A percentile compares a stretch with the other conserved stretches of the same genome.
phyloP scores from a whole-genome alignment of 78 protist genomes.

The Ministeria vibrans region DNA sequence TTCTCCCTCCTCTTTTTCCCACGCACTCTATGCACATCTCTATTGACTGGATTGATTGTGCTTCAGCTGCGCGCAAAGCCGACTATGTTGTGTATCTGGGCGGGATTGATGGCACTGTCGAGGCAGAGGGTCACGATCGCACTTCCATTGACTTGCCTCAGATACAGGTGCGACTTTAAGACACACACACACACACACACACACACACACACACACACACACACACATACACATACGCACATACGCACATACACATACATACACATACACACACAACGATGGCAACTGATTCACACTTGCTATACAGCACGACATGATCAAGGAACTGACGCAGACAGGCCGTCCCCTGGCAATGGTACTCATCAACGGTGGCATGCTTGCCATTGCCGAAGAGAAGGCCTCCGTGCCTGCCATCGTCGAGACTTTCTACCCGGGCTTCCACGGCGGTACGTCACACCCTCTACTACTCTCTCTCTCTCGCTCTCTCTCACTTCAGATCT shows the following conservation, averaged over 20 bases:
- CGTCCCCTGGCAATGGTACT: conserved; percentile 26
- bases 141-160: background rate
- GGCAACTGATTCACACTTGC: background rate
- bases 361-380: conserved; percentile 42
- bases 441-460: no score
- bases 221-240: background rate
- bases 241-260: background rate
- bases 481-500: no score
- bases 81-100: conserved; percentile 5
- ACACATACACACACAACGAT: background rate
- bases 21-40: no score
- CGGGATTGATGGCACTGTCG: conserved; percentile 9
- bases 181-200: background rate
- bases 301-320: conserved; percentile 2
- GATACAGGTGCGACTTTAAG: background rate
- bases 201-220: background rate
- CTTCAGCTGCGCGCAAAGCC: background rate
- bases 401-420: background rate
- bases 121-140: conserved; percentile 29
- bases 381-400: background rate
- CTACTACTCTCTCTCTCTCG: no score
- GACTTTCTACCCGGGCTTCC: background rate
- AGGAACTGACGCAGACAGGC: background rate
- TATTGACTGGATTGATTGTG: no score
- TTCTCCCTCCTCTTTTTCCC: no score